Percentiles rank a stretch among this genome's conserved stretches.
phyloP scores from a whole-genome alignment of 805 yeast species.

The Pichia nakasei region DNA sequence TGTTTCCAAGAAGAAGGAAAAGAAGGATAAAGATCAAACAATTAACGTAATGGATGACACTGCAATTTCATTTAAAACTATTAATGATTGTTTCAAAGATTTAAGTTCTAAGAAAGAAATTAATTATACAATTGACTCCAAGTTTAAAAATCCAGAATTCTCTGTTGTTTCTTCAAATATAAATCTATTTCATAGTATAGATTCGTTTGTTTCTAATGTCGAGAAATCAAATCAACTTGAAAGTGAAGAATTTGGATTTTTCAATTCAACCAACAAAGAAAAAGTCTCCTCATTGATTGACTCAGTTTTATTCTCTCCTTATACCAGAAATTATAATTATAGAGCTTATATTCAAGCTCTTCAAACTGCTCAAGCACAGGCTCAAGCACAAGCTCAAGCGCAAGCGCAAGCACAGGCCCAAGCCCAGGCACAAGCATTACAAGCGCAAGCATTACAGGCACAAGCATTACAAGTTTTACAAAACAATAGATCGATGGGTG shows the following conservation, averaged over 20 bases:
- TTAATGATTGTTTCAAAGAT: slow-evolving; percentile 21
- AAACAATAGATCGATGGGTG: neutral
- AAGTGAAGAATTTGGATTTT: slow-evolving; percentile 4
- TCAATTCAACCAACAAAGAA: slow-evolving; percentile 12
- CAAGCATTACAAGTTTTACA: neutral
- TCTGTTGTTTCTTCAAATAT: neutral
- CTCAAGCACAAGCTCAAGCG: slow-evolving; percentile 6
- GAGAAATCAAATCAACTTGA: neutral
- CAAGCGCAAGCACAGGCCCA: slow-evolving; percentile 4
- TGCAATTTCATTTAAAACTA: slow-evolving; percentile 17
- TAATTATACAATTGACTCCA: slow-evolving; percentile 20
- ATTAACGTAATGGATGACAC: slow-evolving; percentile 17
- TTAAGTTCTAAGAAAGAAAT: slow-evolving; percentile 16
- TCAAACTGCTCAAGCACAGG: slow-evolving; percentile 10
- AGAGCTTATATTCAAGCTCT: slow-evolving; percentile 12
- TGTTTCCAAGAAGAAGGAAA: slow-evolving; percentile 18
- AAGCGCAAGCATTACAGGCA: slow-evolving; percentile 2
- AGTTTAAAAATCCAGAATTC: slow-evolving; percentile 12
- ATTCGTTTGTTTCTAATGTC: slow-evolving; percentile 1
- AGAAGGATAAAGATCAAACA: slow-evolving; percentile 20
- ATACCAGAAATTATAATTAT: slow-evolving; percentile 24
- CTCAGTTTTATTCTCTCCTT: slow-evolving; percentile 26
- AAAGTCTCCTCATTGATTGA: slow-evolving; percentile 23
- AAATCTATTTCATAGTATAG: slow-evolving; percentile 19
- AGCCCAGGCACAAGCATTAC: slow-evolving; percentile 7